These are phyloP conservation scores for Trifolium pratense DNA, from an alignment of 306 rosid genomes.

Conservation along the genomic window DNA sequence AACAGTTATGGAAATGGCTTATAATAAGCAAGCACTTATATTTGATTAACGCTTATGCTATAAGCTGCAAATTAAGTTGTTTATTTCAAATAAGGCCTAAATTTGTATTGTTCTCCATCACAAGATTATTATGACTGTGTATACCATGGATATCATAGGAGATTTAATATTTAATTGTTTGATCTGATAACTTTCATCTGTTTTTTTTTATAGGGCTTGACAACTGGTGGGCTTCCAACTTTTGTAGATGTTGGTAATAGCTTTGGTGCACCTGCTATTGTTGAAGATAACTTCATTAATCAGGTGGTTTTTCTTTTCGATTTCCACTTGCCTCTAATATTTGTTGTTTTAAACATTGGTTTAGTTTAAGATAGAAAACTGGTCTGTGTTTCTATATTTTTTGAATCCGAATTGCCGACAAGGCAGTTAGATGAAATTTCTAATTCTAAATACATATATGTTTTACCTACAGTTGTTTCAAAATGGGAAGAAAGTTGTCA, in stretches of 20 bases:
- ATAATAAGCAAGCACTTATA: background rate
- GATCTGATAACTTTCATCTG: background rate
- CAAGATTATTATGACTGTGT: background rate
- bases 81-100: background rate
- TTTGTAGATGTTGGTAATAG: slow-evolving; percentile 97
- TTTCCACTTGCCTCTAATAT: slow-evolving; percentile 11
- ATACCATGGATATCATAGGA: background rate
- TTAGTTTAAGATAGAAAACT: background rate
- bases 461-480: slow-evolving; percentile 69
- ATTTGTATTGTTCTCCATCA: background rate
- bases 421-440: slow-evolving; percentile 12
- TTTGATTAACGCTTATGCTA: background rate
- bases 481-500: slow-evolving; percentile 87
- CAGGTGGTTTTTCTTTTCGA: slow-evolving; percentile 50
- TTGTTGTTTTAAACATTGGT: slow-evolving; percentile 16
- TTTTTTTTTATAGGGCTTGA: slow-evolving; percentile 66
- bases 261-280: slow-evolving; percentile 93
- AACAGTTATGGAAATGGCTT: background rate
- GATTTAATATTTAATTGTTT: slow-evolving; percentile 21
- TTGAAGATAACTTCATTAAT: slow-evolving; percentile 79
- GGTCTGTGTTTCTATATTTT: slow-evolving; percentile 3
- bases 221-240: slow-evolving; percentile 97
- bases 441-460: slow-evolving; percentile 20
- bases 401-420: background rate
- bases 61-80: background rate